Base-by-base conservation (phyloP, 805 yeast genomes). In the Teunomyces barrocoloradensis region DNA sequence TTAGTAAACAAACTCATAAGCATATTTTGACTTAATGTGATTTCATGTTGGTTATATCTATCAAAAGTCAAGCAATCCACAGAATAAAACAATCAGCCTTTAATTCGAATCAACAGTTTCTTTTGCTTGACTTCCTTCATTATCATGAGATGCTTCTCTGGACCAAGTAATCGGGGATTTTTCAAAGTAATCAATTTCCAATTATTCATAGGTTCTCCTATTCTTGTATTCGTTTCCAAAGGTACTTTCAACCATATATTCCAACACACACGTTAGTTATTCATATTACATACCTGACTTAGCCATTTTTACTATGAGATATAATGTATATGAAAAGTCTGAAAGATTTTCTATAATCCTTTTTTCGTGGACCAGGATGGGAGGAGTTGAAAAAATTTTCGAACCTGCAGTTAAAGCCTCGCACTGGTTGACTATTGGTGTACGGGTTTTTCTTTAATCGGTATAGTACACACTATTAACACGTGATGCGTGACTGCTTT, bases 211-310 rank as follows among this genome's bases (percentile, higher is more conserved):
- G n/a, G 12, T 20, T 37, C 18, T 21, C 34, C 2, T 6, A 9
- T 32, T 13, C 34, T 37, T n/a, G 4, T 6, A n/a, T 32, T 13
- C 34, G 13, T 23, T 37, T 37, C 13, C 23, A 12, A 20, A 9
- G 40, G 20, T n/a, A 27, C 20, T 32, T 41, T 40, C 17, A 33
- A 33, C 23, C 40, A 30, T 13, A 17, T 21, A 21, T 25, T 21
- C 33, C 45, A 38, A 43, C 33, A 18, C 29, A 15, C 25, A 28
- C 32, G 18, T 46, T 41, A 41, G 9, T 23, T 37, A n/a, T 12
- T n/a, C 18, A 37, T 37, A 23, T 43, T 48, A 80, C 85, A 74
- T 80, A 80, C 85, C 85, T 68, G 84, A 77, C 72, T 75, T 80
- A 77, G 81, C 84, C 85, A 81, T 81, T 61, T 73, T 59, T 55